Evolutionary conservation across 2,329 filamentous ascomycete species (phyloP).

Genomic region (Sporothrix mexicana): DNA sequence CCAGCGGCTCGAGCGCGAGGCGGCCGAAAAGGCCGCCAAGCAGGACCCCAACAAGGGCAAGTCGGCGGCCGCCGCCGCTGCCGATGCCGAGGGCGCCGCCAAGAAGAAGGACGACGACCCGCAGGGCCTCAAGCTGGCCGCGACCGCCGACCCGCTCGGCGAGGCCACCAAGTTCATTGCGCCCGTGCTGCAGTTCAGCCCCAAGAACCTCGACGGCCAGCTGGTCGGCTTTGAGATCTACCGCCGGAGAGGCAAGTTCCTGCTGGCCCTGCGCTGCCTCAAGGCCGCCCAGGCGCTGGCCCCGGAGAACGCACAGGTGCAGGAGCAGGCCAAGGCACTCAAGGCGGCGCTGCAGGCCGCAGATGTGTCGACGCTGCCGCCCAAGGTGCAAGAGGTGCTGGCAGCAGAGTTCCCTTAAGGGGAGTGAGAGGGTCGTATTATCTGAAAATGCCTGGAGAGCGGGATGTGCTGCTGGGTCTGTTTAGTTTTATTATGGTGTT

Average conservation of each 20-base stretch:
- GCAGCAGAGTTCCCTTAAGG: conserved; percentile 62
- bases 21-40: conserved; percentile 77
- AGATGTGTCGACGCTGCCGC: conserved; percentile 61
- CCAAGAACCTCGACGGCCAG: conserved; percentile 81
- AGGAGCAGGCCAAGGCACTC: conserved; percentile 76
- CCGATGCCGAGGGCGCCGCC: conserved; percentile 61
- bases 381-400: conserved; percentile 72
- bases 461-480: not conserved
- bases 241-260: conserved; percentile 80
- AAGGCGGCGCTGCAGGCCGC: conserved; percentile 64
- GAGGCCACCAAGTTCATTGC: conserved; percentile 86
- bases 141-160: conserved; percentile 80
- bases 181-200: conserved; percentile 81
- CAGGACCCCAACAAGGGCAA: conserved; percentile 82
- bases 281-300: conserved; percentile 74
- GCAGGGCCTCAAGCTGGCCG: conserved; percentile 76
- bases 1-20: conserved; percentile 74
- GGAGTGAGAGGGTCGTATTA: not conserved
- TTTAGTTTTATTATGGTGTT: not conserved
- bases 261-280: conserved; percentile 86
- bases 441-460: too few species aligned
- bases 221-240: conserved; percentile 89
- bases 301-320: conserved; percentile 70
- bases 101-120: conserved; percentile 95
- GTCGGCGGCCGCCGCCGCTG: conserved; percentile 56